phyloP scores from a whole-genome alignment of 192 early-diverging fungal species.

The Entophlyctis luteolus region DNA sequence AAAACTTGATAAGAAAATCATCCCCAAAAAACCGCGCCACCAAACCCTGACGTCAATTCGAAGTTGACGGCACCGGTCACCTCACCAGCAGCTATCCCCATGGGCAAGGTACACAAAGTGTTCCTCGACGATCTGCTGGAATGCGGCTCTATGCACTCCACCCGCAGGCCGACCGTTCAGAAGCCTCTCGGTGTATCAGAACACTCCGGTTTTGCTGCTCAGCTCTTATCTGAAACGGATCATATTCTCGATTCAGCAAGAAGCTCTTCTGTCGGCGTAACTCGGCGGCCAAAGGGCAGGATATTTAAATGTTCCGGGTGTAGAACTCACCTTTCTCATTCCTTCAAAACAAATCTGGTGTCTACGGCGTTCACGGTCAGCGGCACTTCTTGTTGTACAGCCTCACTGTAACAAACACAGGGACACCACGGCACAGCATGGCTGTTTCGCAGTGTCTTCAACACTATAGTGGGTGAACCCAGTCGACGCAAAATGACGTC shows the following conservation, averaged over 20 bases:
- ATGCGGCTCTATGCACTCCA: neutral
- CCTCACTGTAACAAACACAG: neutral
- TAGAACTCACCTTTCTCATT: neutral
- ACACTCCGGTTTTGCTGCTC: neutral
- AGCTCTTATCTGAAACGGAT: neutral
- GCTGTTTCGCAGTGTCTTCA: constrained; percentile 62
- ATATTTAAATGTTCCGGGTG: neutral
- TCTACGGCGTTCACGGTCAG: neutral
- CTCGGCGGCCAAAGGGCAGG: neutral
- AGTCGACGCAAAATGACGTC: neutral
- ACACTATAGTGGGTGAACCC: constrained; percentile 29
- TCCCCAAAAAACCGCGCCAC: no score
- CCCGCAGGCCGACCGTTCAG: neutral
- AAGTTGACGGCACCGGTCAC: no score
- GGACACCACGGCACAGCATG: constrained; percentile 65
- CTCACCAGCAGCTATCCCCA: no score
- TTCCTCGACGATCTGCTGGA: constrained; percentile 7
- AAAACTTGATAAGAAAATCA: no score
- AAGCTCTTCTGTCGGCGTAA: no score
- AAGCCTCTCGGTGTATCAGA: no score
- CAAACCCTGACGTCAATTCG: no score
- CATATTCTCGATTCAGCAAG: neutral
- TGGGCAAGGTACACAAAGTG: constrained; percentile 3
- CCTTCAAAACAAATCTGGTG: neutral
- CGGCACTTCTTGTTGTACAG: neutral